Base-by-base conservation (phyloP, 768 basidiomycete genomes). In the Phlegmacium glaucopus region DNA sequence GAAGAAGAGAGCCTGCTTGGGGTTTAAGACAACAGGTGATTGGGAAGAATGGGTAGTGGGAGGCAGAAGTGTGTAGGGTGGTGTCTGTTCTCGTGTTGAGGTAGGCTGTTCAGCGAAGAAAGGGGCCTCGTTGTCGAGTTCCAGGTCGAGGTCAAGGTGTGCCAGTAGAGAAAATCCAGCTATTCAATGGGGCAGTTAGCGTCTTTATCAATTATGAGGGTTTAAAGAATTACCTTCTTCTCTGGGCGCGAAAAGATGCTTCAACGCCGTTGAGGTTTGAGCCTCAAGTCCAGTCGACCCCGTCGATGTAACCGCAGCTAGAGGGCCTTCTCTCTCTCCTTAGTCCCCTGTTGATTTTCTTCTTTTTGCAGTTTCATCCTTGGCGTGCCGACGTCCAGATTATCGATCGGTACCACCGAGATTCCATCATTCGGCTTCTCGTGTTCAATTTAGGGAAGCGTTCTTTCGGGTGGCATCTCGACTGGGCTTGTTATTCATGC, bases 131-230 rank as follows among this genome's bases (percentile, higher is more conserved):
- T 79, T 76, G 43, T 87, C 85, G 12, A 87, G 68, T 40, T 86
- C 86, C 27, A 83, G 69, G 50, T 90, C 88, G 16, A 90, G 70
- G 41, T 87, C 82, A 29, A 91, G 77, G 51, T 90, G 82, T 0
- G 76, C 77, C 4, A 90, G 71, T n/a, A 91, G 71, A 9, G 90
- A 90, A 64, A 91, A 91, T 16, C 79, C 78, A 35, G 66, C 84
- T 85, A 50, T 5, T 53, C 35, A 28, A n/a, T 17, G 1, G 42
- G n/a, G 9, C 13, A 39, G 6, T 25, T 45, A 43, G 35, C 30
- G 22, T 22, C 22, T 22, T 22, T 22, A 5, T 22, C 22, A 22
- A 22, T 22, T 28, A 18, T 4, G n/a, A 37, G 8, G 1, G 22
- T 9, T 44, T 15, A 61, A 4, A 22, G 36, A 25, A 70, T n/a